Evolutionary conservation across 1,284 basidiomycete species (phyloP).

Genomic region (Naganishia albida): DNA sequence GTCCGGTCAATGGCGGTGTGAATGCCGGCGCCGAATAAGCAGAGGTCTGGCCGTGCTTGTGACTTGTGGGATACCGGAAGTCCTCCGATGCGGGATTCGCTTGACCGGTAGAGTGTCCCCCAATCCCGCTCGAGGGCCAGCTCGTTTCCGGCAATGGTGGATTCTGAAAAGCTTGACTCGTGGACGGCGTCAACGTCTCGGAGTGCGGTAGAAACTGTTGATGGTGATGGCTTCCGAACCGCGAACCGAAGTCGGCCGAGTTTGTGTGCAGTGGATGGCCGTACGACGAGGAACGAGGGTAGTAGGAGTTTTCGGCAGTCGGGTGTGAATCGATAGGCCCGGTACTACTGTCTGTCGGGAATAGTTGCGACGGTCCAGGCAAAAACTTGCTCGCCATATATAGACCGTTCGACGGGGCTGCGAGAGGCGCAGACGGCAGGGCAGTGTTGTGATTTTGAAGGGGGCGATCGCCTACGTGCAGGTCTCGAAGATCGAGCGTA

Average conservation of each 20-base stretch:
- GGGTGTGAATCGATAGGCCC: conserved; percentile 6
- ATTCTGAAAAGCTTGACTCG: conserved; percentile 18
- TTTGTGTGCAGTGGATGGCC: conserved; percentile 1
- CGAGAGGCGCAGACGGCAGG: background rate
- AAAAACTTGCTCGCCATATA: conserved; percentile 22
- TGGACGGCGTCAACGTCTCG: conserved; percentile 16
- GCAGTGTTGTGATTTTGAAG: background rate
- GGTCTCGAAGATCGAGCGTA: conserved; percentile 23
- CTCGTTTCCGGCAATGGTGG: conserved; percentile 11
- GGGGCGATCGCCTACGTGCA: conserved; percentile 3
- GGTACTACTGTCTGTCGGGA: conserved; percentile 10
- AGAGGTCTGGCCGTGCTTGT: conserved; percentile 16
- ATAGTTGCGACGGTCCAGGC: conserved; percentile 21
- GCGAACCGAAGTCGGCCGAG: background rate
- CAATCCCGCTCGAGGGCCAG: conserved; percentile 4
- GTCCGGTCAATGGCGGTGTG: conserved; percentile 23
- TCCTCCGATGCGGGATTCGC: conserved; percentile 7
- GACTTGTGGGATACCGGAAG: conserved; percentile 3
- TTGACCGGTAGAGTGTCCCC: background rate
- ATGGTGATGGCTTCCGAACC: conserved; percentile 19
- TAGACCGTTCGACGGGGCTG: conserved; percentile 2
- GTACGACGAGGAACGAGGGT: conserved; percentile 15
- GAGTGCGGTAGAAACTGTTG: conserved; percentile 4
- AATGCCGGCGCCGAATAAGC: conserved; percentile 9
- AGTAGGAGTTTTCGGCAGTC: conserved; percentile 3